Percentiles rank a stretch among this genome's conserved stretches.
Evolutionary conservation across 1,284 basidiomycete genomes (phyloP).

Genomic region (Leccinum subrobustum): DNA sequence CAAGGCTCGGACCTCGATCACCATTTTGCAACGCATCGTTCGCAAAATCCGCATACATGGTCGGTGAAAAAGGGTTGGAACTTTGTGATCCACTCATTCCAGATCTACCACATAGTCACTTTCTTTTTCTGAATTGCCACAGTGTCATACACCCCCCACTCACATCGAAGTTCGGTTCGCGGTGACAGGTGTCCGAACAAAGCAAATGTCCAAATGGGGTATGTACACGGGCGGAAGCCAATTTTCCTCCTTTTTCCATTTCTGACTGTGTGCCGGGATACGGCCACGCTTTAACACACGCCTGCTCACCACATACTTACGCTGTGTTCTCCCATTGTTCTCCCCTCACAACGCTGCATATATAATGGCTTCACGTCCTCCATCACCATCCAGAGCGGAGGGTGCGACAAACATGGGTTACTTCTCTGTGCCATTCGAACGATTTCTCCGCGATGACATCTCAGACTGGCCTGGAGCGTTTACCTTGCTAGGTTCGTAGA

Average conservation of each 20-base stretch:
- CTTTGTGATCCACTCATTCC: background rate
- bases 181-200: background rate
- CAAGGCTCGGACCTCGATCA: background rate
- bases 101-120: background rate
- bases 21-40: background rate
- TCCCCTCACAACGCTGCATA: constrained; percentile 40
- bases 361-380: constrained; percentile 73
- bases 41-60: background rate
- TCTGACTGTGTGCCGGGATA: background rate
- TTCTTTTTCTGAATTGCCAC: background rate
- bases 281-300: constrained; percentile 12
- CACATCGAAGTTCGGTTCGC: too few relatives aligned
- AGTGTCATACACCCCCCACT: background rate
- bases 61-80: background rate
- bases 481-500: constrained; percentile 63
- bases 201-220: background rate
- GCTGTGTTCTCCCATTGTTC: constrained; percentile 17
- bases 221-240: background rate
- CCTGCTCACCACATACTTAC: constrained; percentile 7
- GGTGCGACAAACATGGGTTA: constrained; percentile 36
- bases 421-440: constrained; percentile 54
- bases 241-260: background rate
- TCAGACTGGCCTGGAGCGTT: constrained; percentile 61
- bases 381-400: constrained; percentile 65
- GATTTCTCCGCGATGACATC: constrained; percentile 51